Evolutionary conservation across 331 rosid genomes (phyloP), one percentile per base, ranked within the genome.

Genomic region (Quercus phellos): DNA sequence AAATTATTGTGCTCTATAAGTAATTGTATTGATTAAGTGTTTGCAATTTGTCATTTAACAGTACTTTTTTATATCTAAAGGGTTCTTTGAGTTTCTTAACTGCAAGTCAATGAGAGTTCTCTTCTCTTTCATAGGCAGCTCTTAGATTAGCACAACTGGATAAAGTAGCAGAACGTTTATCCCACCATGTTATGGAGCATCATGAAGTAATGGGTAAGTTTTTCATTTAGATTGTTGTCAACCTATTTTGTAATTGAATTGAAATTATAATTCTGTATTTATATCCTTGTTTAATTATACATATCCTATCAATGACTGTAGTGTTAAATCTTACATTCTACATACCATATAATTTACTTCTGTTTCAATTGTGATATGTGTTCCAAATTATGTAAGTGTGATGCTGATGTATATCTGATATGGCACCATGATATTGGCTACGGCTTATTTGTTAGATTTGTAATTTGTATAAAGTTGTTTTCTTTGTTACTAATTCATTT

Each of bases 121-220:
- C 43, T 5, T 55, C 17, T 27, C 2, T 80, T 67, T 74, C 63
- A 38, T 76, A 95, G 98, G 99, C 98, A 54, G 66, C 99, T 73
- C 95, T 91, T 80, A 91, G 96, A 88, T 88, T 95, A 79, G 85
- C 90, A 43, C 99, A 95, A 76, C 88, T 95, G 85, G 99, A 95
- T 84, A 95, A 73, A 84, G 98, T 95, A 66, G 91, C 98, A 38
- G 99, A 95, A 79, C 74, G 69, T 42, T 87, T 95, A 72, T 95
- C 99, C 71, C 91, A 84, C 74, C 95, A 95, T 70, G 97, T 95
- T 75, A 95, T 95, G 97, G 91, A 95, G 86, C 93, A 95, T 85
- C 96, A 95, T 82, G 97, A 95, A 95, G 99, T 95, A 85, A 95
- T 95, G 99, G 99, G 99, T 95, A 88, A 88, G 97, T 64, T 70